Evolutionary conservation across 495 filamentous ascomycete genomes (phyloP).

Genomic region (Trichoderma erinaceum): DNA sequence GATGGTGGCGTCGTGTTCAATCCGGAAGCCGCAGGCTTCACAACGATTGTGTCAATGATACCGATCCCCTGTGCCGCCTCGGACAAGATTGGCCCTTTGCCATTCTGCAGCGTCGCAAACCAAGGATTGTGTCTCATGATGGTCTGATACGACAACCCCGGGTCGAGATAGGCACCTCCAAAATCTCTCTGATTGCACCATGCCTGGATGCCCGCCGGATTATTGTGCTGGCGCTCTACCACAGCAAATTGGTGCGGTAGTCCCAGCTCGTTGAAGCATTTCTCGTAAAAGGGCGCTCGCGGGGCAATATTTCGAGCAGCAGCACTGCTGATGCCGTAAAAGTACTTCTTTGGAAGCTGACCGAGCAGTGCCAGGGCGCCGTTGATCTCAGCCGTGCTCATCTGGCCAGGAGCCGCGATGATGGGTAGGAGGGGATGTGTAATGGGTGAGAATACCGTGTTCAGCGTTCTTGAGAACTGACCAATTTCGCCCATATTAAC

Average conservation of each 20-base stretch:
- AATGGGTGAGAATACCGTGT: slow-evolving; percentile 79
- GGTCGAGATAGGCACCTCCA: slow-evolving; percentile 73
- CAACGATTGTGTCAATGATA: slow-evolving; percentile 71
- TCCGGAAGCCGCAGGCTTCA: slow-evolving; percentile 38
- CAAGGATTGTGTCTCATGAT: slow-evolving; percentile 34
- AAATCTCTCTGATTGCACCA: slow-evolving; percentile 65
- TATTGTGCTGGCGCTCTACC: slow-evolving; percentile 62
- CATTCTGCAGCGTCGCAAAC: slow-evolving; percentile 38
- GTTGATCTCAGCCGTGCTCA: slow-evolving; percentile 80
- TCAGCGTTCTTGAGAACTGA: slow-evolving; percentile 72
- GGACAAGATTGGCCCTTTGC: slow-evolving; percentile 58
- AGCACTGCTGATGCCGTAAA: slow-evolving; percentile 72
- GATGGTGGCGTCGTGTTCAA: slow-evolving; percentile 37
- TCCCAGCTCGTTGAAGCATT: slow-evolving; percentile 81
- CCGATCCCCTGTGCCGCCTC: slow-evolving; percentile 70
- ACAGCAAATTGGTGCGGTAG: slow-evolving; percentile 73
- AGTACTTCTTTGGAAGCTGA: slow-evolving; percentile 68
- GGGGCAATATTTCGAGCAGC: slow-evolving; percentile 52
- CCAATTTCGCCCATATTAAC: slow-evolving; percentile 83
- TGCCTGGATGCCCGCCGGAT: slow-evolving; percentile 51
- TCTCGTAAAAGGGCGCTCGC: slow-evolving; percentile 78
- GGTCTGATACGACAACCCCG: slow-evolving; percentile 50
- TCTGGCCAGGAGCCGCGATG: slow-evolving; percentile 76
- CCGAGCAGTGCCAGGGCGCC: slow-evolving; percentile 70
- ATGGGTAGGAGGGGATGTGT: slow-evolving; percentile 78